phyloP scores from a whole-genome alignment of 1,284 basidiomycete species.

The Stygiomarasmius scandens region DNA sequence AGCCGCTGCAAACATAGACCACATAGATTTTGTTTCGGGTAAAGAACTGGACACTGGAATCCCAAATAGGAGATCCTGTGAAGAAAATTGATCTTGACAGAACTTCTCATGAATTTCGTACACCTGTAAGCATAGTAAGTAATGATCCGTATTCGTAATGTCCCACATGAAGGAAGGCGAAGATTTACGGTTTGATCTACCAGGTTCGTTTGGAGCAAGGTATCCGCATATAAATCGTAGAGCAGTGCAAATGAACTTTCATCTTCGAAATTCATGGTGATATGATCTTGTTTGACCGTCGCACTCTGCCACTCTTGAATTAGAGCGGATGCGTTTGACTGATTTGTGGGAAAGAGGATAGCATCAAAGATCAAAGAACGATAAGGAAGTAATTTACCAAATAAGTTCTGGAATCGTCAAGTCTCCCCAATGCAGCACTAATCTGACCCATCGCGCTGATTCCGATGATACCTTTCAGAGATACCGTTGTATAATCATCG shows the following conservation, averaged over 20 bases:
- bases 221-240: conserved; percentile 16
- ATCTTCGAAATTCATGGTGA: conserved; percentile 4
- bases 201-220: conserved; percentile 7
- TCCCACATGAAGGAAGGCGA: too few relatives aligned
- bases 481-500: conserved; percentile 34
- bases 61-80: conserved; percentile 1
- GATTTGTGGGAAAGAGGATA: background rate
- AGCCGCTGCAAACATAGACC: conserved; percentile 14
- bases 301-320: conserved; percentile 5
- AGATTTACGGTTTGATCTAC: conserved; percentile 8
- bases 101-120: background rate
- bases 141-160: background rate
- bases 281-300: conserved; percentile 1
- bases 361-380: too few relatives aligned
- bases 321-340: conserved; percentile 10
- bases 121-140: background rate
- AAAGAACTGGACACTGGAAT: background rate
- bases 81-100: background rate
- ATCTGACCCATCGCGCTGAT: conserved; percentile 45
- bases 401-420: conserved; percentile 27
- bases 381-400: conserved; percentile 21
- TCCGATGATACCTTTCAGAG: conserved; percentile 45
- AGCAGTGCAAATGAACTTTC: conserved; percentile 3
- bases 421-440: conserved; percentile 28
- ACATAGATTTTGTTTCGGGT: conserved; percentile 7